phyloP scores from a whole-genome alignment of 1,284 basidiomycete species.

The Hypsizygus ulmarius region DNA sequence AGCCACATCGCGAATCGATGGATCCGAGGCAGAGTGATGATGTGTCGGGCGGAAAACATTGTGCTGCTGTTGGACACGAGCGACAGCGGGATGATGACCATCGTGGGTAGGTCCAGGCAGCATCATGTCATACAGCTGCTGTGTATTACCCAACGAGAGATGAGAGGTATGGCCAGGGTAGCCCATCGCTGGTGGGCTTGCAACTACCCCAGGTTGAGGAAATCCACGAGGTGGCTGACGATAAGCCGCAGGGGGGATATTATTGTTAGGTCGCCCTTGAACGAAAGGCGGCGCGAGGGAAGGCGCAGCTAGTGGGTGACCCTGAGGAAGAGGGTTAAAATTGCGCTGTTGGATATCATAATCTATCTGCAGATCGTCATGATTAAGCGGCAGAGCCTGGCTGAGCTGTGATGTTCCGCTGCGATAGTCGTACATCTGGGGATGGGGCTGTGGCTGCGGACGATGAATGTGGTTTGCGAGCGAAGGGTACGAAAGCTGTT shows the following conservation, averaged over 20 bases:
- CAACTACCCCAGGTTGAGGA: constrained; percentile 53
- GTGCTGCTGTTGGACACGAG: constrained; percentile 74
- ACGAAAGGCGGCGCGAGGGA: constrained; percentile 41
- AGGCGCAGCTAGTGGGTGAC: constrained; percentile 30
- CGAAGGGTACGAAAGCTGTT: constrained; percentile 72
- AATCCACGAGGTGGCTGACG: constrained; percentile 58
- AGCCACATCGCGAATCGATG: constrained; percentile 67
- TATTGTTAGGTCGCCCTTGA: constrained; percentile 47
- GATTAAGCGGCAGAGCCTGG: constrained; percentile 32
- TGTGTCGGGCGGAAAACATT: constrained; percentile 66
- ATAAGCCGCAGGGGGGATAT: constrained; percentile 44
- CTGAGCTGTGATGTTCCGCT: constrained; percentile 30
- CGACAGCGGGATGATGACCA: constrained; percentile 58
- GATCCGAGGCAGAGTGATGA: constrained; percentile 78
- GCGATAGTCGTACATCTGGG: constrained; percentile 43
- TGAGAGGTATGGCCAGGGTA: constrained; percentile 60
- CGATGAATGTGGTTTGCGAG: constrained; percentile 48
- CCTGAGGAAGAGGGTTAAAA: constrained; percentile 43
- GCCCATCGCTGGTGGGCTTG: constrained; percentile 51
- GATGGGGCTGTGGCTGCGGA: constrained; percentile 44
- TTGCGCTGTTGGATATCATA: constrained; percentile 56
- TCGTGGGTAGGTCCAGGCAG: constrained; percentile 53
- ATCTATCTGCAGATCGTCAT: constrained; percentile 56
- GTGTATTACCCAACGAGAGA: constrained; percentile 64
- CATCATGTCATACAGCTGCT: constrained; percentile 79